Conservation (phyloP, 805 yeast genomes). For the Pichia membranifaciens region DNA sequence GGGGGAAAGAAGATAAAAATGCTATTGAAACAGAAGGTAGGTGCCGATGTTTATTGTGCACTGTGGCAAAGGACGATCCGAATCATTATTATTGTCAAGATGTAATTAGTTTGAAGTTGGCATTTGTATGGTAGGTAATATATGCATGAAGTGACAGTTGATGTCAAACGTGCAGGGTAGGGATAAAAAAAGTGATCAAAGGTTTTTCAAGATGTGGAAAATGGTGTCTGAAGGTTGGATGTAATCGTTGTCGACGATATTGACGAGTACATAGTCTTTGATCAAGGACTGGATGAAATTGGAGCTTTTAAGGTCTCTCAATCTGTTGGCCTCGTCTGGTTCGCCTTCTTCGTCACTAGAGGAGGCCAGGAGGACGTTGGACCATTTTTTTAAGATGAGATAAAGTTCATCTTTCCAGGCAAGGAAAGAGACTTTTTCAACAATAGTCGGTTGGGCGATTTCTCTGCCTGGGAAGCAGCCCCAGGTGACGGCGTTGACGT, state of each 20-base stretch:
- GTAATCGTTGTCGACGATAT: slow-evolving; percentile 85
- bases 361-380: slow-evolving; percentile 14
- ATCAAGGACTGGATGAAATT: slow-evolving; percentile 42
- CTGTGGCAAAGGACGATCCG: too few species aligned
- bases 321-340: slow-evolving; percentile 19
- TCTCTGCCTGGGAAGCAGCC: slow-evolving; percentile 96
- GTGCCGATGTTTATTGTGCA: too few species aligned
- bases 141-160: slow-evolving; percentile 15
- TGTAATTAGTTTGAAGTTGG: neutral
- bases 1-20: too few species aligned
- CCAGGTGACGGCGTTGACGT: slow-evolving; percentile 96
- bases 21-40: too few species aligned
- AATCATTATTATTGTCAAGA: too few species aligned
- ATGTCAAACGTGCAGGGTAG: slow-evolving; percentile 9
- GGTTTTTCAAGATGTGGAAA: slow-evolving; percentile 40
- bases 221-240: slow-evolving; percentile 47
- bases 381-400: slow-evolving; percentile 79
- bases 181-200: neutral
- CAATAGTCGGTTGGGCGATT: slow-evolving; percentile 92
- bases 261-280: slow-evolving; percentile 66
- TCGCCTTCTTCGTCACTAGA: slow-evolving; percentile 30
- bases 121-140: neutral
- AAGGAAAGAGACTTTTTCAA: slow-evolving; percentile 81
- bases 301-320: slow-evolving; percentile 23
- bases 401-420: slow-evolving; percentile 98